These are phyloP conservation scores for Bacterosira constricta DNA, from an alignment of 108 stramenopile genomes.

Conservation along the genomic window DNA sequence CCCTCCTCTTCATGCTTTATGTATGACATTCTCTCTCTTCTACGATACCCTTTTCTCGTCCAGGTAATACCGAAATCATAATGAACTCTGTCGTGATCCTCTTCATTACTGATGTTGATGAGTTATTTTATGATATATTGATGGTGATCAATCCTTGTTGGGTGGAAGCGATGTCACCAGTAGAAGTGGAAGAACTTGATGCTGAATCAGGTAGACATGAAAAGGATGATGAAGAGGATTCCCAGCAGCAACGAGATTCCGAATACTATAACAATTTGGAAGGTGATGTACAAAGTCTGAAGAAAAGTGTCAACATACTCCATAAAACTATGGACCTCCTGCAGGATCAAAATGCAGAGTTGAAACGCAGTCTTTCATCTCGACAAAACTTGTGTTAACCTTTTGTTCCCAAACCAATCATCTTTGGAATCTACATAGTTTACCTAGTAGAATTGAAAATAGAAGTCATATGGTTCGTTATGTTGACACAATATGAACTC, in stretches of 20 bases:
- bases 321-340: background rate
- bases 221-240: no score
- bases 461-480: no score
- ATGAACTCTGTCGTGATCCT: slow-evolving; percentile 13
- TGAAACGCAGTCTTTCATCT: background rate
- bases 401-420: no score
- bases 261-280: background rate
- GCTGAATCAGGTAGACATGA: background rate
- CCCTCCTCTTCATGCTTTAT: background rate
- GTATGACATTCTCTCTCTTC: background rate
- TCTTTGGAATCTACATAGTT: no score
- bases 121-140: slow-evolving; percentile 7
- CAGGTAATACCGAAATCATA: background rate
- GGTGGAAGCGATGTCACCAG: background rate
- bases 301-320: no score
- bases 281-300: background rate
- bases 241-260: background rate
- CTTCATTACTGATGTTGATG: slow-evolving; percentile 11
- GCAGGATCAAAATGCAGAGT: background rate
- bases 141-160: background rate
- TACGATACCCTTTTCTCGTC: background rate
- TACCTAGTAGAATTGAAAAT: no score
- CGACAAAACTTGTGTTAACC: no score
- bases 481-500: no score
- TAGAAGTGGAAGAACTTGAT: background rate